Evolutionary conservation across 2,329 filamentous ascomycete species (phyloP).

Genomic region (Venturia effusa): DNA sequence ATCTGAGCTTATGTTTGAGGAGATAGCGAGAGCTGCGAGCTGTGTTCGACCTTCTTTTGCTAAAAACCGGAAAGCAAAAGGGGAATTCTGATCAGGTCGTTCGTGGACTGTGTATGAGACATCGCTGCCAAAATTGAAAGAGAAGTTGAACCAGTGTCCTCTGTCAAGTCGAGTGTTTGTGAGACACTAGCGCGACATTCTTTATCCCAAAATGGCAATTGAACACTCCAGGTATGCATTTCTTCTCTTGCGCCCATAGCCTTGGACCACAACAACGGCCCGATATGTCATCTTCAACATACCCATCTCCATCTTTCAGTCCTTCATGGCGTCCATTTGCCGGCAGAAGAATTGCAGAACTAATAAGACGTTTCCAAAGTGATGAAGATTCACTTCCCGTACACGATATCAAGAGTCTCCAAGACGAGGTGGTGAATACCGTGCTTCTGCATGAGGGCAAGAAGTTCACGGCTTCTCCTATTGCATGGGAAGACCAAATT

Average conservation of each 20-base stretch:
- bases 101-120: not conserved
- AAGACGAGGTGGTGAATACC: not conserved
- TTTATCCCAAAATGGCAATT: not conserved
- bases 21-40: not conserved
- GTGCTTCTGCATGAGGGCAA: not conserved
- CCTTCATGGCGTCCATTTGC: not conserved
- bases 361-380: not conserved
- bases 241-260: not conserved
- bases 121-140: not conserved
- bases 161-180: not conserved
- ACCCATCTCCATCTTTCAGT: not conserved
- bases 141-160: not conserved
- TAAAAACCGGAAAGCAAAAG: not conserved
- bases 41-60: not conserved
- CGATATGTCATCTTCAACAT: not conserved
- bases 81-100: not conserved
- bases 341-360: not conserved
- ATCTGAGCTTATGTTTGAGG: not conserved
- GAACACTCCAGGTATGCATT: not conserved
- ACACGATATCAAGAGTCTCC: not conserved
- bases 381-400: not conserved
- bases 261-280: not conserved
- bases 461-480: slow-evolving; percentile 13
- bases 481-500: slow-evolving; percentile 17
- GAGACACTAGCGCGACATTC: not conserved